Base-by-base conservation (phyloP, 192 early-diverging fungal species). In the Coemansia sp. region DNA sequence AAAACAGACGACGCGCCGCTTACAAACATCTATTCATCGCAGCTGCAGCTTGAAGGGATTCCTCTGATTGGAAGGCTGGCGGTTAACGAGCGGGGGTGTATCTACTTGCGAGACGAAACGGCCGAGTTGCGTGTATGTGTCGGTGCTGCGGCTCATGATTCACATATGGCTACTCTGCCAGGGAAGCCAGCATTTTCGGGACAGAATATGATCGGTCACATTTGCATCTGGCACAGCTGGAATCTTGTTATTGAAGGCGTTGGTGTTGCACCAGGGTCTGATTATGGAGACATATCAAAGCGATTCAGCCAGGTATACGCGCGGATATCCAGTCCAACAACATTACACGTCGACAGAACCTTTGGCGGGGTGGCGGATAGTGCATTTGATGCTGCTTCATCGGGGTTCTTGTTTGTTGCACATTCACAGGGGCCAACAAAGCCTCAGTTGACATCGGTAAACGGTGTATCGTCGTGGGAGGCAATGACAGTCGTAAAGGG, bases 21-120 rank as follows among this genome's bases (percentile, higher is more conserved):
- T 5, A 38, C 49, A 17, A 69, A 52, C 17, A 52, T 63, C 1
- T 57, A 53, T 27, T 60, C 71, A 9, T 35, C 45, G 3, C 67
- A 73, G 12, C 57, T 79, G 21, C 52, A 54, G 6, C 61, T 74
- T 21, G 51, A 67, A 35, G 48, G 59, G 8, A 57, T 63, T 19
- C 67, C 77, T 9, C 45, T 79, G 19, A 57, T 79, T 2, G 71
- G 77, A 21, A 59, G 68, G 3, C 60, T 79, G 19, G 56, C 52
- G 5, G 50, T 74, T 4, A 55, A 55, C 19, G 52, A 63, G 9
- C 77, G 77, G 10, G 77, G 77, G 9, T 45, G 43, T 27, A n/a
- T 79, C 16, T 79, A 59, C n/a, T 60, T 79, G 8, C 64, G 57
- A 14, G 77, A 79, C 47, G 37, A 47, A n/a, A 74, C 77, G 9